Percentiles rank a stretch among this genome's conserved stretches.
phyloP scores from a whole-genome alignment of 2,329 filamentous ascomycete species.

The Fusarium brevicatenulatum region DNA sequence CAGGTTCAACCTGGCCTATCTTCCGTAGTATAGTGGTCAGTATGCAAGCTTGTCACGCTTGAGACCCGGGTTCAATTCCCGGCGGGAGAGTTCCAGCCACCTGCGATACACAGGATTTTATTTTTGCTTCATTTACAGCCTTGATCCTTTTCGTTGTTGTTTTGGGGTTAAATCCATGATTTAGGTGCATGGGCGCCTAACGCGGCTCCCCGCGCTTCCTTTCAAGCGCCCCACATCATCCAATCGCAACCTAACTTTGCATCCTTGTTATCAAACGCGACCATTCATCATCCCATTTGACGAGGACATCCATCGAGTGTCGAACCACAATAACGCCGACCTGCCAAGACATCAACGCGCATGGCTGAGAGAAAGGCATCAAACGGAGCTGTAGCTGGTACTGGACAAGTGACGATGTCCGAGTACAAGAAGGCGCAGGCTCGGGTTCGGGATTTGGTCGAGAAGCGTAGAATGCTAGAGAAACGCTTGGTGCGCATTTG shows the following conservation, averaged over 20 bases:
- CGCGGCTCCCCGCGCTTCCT: slow-evolving; percentile 3
- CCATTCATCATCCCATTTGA: not conserved
- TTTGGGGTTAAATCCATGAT: not conserved
- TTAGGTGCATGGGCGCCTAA: not conserved
- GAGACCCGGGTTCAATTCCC: slow-evolving; percentile 31
- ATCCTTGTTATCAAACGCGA: slow-evolving; percentile 9
- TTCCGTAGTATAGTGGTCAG: slow-evolving; percentile 31
- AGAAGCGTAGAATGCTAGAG: slow-evolving; percentile 54
- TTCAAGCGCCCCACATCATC: slow-evolving; percentile 22
- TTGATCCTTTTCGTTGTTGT: not conserved
- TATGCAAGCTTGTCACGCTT: slow-evolving; percentile 31
- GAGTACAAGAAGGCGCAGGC: slow-evolving; percentile 63
- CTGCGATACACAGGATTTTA: not conserved
- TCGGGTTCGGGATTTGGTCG: slow-evolving; percentile 59
- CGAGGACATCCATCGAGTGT: not conserved
- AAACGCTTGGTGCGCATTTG: slow-evolving; percentile 50
- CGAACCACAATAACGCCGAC: not conserved
- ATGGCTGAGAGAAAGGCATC: slow-evolving; percentile 51
- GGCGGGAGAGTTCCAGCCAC: slow-evolving; percentile 25
- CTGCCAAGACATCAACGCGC: not conserved
- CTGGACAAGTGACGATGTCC: slow-evolving; percentile 51
- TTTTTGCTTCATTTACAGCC: not conserved
- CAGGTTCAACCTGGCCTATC: slow-evolving; percentile 1
- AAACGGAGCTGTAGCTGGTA: slow-evolving; percentile 36
- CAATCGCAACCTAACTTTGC: slow-evolving; percentile 4